phyloP scores from a whole-genome alignment of 768 basidiomycete species.

The Symmetrospora coprosmae region DNA sequence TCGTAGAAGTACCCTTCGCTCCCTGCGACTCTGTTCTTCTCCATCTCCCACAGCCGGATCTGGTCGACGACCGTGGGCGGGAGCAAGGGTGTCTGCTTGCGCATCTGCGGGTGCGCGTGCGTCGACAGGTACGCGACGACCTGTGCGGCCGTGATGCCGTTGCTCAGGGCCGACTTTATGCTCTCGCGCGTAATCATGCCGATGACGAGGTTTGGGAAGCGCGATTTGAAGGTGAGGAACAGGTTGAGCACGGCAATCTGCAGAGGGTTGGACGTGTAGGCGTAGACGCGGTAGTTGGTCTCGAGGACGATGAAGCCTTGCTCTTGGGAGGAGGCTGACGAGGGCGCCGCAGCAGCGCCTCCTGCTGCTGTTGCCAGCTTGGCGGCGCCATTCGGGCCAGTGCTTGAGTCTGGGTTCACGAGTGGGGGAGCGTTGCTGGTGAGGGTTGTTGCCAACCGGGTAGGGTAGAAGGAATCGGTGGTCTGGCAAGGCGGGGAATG shows the following conservation, averaged over 20 bases:
- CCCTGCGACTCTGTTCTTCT: constrained; percentile 76
- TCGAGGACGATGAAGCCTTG: constrained; percentile 90
- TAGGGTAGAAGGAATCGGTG: constrained; percentile 76
- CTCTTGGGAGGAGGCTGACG: constrained; percentile 33
- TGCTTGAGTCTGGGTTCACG: constrained; percentile 21
- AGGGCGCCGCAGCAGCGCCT: constrained; percentile 44
- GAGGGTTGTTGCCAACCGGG: constrained; percentile 81
- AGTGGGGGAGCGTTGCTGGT: constrained; percentile 71
- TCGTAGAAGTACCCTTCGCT: constrained; percentile 78
- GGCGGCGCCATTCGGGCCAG: constrained; percentile 41
- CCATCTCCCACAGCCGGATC: constrained; percentile 91
- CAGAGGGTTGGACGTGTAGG: constrained; percentile 92
- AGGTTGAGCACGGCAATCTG: constrained; percentile 91
- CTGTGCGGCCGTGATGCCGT: constrained; percentile 96
- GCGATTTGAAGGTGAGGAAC: constrained; percentile 79
- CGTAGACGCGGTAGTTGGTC: constrained; percentile 95
- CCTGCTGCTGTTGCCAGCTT: constrained; percentile 45
- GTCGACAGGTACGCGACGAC: constrained; percentile 88
- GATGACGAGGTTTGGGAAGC: constrained; percentile 93
- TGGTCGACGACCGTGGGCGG: constrained; percentile 98
- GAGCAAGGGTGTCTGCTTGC: constrained; percentile 79
- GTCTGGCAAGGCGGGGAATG: constrained; percentile 42
- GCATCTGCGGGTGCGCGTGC: constrained; percentile 97
- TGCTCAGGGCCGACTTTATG: constrained; percentile 79
- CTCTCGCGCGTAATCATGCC: constrained; percentile 89